Conservation (phyloP, 2,329 filamentous ascomycete genomes). For the Colletotrichum sp. region DNA sequence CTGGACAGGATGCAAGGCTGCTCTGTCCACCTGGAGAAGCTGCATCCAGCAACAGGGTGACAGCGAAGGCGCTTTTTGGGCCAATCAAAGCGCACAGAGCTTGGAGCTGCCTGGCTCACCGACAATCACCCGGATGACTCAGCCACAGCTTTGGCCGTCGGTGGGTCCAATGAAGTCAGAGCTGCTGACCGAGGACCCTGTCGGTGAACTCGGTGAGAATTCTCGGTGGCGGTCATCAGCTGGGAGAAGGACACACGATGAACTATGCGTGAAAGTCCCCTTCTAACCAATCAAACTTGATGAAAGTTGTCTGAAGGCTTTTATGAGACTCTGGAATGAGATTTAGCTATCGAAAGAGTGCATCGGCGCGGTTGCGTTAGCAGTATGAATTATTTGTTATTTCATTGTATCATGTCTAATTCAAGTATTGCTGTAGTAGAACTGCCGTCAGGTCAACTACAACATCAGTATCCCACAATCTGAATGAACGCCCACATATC, state of each 20-base stretch:
- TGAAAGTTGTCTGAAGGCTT: neutral
- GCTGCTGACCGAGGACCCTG: neutral
- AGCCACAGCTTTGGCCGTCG: neutral
- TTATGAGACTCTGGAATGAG: neutral
- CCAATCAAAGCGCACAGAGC: neutral
- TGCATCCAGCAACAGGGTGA: neutral
- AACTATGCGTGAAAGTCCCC: neutral
- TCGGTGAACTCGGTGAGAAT: neutral
- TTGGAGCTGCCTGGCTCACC: neutral
- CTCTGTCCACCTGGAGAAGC: neutral
- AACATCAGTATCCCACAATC: fast-evolving
- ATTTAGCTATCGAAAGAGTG: neutral
- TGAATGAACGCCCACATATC: neutral
- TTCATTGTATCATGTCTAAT: neutral
- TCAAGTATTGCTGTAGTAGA: fast-evolving
- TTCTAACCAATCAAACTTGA: neutral
- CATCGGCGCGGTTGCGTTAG: fast-evolving
- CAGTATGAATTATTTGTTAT: neutral
- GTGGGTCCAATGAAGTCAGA: neutral
- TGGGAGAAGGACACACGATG: neutral
- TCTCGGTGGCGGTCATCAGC: no score
- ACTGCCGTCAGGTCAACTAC: fast-evolving
- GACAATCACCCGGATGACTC: conserved; percentile 12
- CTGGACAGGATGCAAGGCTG: conserved; percentile 3
- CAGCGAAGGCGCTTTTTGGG: neutral